Evolutionary conservation across 139 green algal species (phyloP).

Genomic region (Picochlorum sp.): DNA sequence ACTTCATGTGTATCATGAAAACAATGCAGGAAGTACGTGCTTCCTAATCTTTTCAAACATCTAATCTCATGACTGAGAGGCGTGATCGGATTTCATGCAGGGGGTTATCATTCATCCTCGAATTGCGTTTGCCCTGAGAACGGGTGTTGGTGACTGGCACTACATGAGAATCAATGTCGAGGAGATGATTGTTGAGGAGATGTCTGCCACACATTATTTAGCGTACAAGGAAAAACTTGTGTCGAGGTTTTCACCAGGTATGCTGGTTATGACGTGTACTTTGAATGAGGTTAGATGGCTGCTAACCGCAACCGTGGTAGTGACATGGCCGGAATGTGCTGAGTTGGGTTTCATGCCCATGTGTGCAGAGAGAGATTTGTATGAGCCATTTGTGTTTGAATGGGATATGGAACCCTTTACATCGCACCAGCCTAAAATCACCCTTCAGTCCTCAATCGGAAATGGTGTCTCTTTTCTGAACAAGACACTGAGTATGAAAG

Average conservation of each 20-base stretch:
- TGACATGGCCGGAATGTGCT: neutral
- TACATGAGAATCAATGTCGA: conserved; percentile 42
- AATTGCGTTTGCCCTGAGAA: conserved; percentile 44
- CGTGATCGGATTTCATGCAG: conserved; percentile 4
- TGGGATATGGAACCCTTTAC: conserved; percentile 68
- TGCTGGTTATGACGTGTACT: too few species aligned
- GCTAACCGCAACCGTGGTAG: neutral
- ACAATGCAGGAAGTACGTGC: conserved; percentile 18
- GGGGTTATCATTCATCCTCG: conserved; percentile 33
- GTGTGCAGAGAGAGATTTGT: conserved; percentile 17
- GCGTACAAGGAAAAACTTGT: conserved; percentile 60
- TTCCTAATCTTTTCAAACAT: neutral
- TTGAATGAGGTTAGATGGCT: too few species aligned
- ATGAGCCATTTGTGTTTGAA: conserved; percentile 43
- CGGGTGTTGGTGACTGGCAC: conserved; percentile 35
- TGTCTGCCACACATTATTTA: conserved; percentile 52
- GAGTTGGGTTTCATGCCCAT: neutral
- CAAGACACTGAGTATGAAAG: conserved; percentile 40
- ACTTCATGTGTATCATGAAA: conserved; percentile 21
- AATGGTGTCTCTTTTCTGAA: conserved; percentile 76
- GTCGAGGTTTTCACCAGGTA: neutral
- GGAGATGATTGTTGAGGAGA: conserved; percentile 40
- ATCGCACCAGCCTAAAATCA: conserved; percentile 44
- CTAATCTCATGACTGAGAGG: neutral
- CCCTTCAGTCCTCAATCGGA: conserved; percentile 50